Percentiles rank a stretch among this genome's conserved stretches.
These are phyloP conservation scores for Russula sp. DNA, from an alignment of 768 basidiomycete species.

Conservation along the genomic window DNA sequence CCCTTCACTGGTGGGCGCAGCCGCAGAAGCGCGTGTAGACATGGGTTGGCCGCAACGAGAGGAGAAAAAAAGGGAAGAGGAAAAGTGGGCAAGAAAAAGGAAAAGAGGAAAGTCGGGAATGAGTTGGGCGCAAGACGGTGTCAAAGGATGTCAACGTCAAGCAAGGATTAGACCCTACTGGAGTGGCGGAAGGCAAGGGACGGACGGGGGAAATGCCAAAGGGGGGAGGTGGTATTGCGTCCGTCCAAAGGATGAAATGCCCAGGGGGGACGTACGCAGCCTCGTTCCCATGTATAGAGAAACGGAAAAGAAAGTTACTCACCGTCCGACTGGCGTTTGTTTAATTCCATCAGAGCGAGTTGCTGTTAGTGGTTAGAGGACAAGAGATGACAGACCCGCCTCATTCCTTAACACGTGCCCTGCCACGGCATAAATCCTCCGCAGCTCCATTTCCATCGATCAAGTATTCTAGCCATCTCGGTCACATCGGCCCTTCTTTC, in stretches of 20 bases:
- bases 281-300: not conserved
- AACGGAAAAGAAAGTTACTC: not conserved
- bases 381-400: not conserved
- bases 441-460: not conserved
- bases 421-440: not conserved
- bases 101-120: not conserved
- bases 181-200: no score
- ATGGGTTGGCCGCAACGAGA: not conserved
- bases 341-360: not conserved
- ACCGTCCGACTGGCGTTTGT: constrained; percentile 5
- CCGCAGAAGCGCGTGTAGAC: not conserved
- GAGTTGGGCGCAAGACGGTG: not conserved
- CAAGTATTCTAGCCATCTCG: not conserved
- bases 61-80: no score
- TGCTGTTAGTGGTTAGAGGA: not conserved
- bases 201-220: not conserved
- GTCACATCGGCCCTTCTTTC: not conserved
- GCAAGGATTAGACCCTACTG: no score
- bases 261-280: not conserved
- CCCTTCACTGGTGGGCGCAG: not conserved
- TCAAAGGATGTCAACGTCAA: not conserved
- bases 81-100: not conserved
- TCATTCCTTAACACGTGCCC: constrained; percentile 31
- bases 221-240: not conserved
- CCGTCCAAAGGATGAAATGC: constrained; percentile 5